Evolutionary conservation across 192 early-diverging fungal genomes (phyloP), one percentile per base, ranked within the genome.

Genomic region (Geosiphon pyriformis): DNA sequence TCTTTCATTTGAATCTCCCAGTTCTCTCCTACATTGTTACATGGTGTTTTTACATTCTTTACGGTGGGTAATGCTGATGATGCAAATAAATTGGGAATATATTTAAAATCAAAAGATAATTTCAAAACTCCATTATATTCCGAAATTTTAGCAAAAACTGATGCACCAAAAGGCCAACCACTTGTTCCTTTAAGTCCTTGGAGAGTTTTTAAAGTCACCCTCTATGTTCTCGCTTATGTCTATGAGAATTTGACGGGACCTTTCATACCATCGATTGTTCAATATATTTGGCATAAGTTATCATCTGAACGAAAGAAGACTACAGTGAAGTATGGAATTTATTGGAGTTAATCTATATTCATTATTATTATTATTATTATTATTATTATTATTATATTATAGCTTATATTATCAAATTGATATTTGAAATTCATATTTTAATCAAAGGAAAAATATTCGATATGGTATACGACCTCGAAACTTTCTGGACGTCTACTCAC

Each of bases 1-100:
- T 12, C 2, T n/a, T n/a, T 34, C 10, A 12, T 7, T 52, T 11
- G 0, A 26, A 34, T 35, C 50, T 20, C 34, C 18, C 37, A 67
- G 65, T 56, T 42, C 22, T 20, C 35, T 27, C 53, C 7, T 67
- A 67, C 46, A n/a, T 23, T 0, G 12, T 57, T 22, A 53, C 50
- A 18, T 67, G 65, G 65, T 27, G 18, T 22, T 67, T 67, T 7
- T 67, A 67, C 46, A n/a, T 67, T n/a, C n/a, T 56, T n/a, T 67
- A 56, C 30, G 65, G 65, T 67, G 46, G 15, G 33, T 48, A 23
- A 10, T 23, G 18, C 1, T 25, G 27, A 17, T 48, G 18, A 0
- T 2, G 15, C 25, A 47, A 61, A 47, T 25, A n/a, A n/a, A 47
- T 18, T n/a, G 27, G 22, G 3, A 26, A 54, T 65, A 4, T 30